Evolutionary conservation across 257 asterid genomes (phyloP).

Genomic region (Solanum chilense): DNA sequence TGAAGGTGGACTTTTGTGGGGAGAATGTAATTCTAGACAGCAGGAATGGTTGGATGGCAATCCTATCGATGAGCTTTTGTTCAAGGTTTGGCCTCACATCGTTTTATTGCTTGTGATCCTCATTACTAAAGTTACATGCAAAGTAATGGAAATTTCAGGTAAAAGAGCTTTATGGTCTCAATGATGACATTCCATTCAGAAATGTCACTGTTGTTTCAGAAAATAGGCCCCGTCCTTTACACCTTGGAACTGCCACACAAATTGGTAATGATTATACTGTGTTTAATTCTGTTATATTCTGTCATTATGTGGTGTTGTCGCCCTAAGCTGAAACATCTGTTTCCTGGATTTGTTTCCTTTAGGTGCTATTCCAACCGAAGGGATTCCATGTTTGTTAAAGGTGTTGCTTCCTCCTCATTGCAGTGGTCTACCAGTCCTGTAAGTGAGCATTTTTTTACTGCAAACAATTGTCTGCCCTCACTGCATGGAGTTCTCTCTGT

Average conservation of each 20-base stretch:
- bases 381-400: slow-evolving; percentile 86
- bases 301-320: not conserved
- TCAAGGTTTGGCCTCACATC: slow-evolving; percentile 39
- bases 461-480: not conserved
- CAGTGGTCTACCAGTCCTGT: slow-evolving; percentile 81
- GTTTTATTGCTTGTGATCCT: not conserved
- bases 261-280: slow-evolving; percentile 43
- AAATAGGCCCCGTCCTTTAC: slow-evolving; percentile 79
- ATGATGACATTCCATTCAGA: slow-evolving; percentile 58
- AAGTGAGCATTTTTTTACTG: slow-evolving; percentile 22
- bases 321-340: not conserved
- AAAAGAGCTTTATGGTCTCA: slow-evolving; percentile 86
- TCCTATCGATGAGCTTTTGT: slow-evolving; percentile 55
- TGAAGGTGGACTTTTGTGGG: slow-evolving; percentile 97
- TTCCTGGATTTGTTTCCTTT: slow-evolving; percentile 3
- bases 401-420: slow-evolving; percentile 83
- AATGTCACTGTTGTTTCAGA: slow-evolving; percentile 79
- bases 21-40: slow-evolving; percentile 77
- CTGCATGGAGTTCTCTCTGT: not conserved
- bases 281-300: not conserved
- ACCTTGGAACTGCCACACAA: slow-evolving; percentile 96
- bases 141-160: slow-evolving; percentile 43
- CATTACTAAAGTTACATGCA: not conserved
- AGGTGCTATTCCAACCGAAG: slow-evolving; percentile 99
- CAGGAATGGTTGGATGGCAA: slow-evolving; percentile 83